Conservation (phyloP, 305 asterid species). For the Fraxinus baroniana region DNA sequence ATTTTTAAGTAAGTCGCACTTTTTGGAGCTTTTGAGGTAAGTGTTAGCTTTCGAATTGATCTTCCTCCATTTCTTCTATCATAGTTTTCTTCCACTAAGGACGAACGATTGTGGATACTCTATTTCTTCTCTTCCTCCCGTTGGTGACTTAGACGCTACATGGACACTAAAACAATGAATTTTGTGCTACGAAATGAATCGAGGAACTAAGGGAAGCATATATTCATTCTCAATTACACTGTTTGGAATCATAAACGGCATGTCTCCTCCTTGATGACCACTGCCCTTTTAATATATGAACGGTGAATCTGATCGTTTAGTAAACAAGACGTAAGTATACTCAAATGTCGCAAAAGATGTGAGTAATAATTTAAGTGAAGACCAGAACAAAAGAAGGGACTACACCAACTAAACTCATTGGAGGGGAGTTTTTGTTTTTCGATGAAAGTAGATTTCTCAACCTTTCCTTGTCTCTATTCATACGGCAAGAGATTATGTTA, state of each 20-base stretch:
- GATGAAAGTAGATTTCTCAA: background rate
- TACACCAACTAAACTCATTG: background rate
- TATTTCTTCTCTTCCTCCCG: background rate
- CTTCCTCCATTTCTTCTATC: background rate
- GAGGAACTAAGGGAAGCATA: background rate
- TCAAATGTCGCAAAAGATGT: background rate
- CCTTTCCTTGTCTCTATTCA: background rate
- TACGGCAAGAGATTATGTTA: background rate
- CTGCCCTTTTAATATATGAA: background rate
- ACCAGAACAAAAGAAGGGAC: background rate
- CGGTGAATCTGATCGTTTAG: background rate
- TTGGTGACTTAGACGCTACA: background rate
- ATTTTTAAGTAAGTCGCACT: background rate
- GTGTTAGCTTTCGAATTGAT: background rate
- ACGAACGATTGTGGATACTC: background rate
- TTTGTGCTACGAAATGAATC: background rate
- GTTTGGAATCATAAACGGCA: background rate
- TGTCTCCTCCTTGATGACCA: background rate
- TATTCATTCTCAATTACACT: background rate
- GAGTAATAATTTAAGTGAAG: too few species aligned
- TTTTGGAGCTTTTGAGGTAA: background rate
- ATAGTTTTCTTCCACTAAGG: background rate
- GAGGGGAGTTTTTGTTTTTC: background rate
- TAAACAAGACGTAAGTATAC: background rate
- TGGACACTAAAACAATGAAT: background rate